Percentiles rank a stretch among this genome's conserved stretches.
Evolutionary conservation across 208 protist genomes (phyloP).

Genomic region (Herpetomonas muscarum): DNA sequence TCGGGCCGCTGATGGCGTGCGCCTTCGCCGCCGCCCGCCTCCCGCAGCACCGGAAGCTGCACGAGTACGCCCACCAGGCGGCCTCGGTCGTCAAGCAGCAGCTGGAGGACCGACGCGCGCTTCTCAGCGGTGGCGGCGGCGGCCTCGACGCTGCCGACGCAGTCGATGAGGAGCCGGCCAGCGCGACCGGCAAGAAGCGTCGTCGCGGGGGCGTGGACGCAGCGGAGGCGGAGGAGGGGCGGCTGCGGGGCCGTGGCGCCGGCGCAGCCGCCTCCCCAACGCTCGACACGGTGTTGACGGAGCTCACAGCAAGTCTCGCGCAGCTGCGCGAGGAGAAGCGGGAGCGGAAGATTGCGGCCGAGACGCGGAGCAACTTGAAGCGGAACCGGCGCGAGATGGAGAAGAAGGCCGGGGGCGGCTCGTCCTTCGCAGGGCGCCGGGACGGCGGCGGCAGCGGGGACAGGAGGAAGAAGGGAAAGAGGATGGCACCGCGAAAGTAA

Average conservation of each 20-base stretch:
- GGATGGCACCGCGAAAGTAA: constrained; percentile 3
- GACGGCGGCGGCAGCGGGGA: neutral
- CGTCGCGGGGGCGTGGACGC: neutral
- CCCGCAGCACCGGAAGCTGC: constrained; percentile 47
- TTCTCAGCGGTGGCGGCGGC: constrained; percentile 10
- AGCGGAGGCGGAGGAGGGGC: neutral
- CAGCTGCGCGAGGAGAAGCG: constrained; percentile 8
- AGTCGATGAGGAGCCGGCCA: neutral
- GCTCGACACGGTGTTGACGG: constrained; percentile 10
- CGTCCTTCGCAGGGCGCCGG: too few relatives aligned
- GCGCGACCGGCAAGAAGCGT: neutral
- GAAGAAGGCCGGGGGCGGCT: too few relatives aligned
- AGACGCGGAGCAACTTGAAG: constrained; percentile 10
- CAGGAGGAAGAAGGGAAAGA: constrained; percentile 5
- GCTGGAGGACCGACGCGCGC: constrained; percentile 54
- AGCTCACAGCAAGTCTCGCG: constrained; percentile 7
- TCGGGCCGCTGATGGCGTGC: constrained; percentile 47
- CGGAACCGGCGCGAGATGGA: constrained; percentile 19
- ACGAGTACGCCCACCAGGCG: constrained; percentile 50
- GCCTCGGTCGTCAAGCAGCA: constrained; percentile 60
- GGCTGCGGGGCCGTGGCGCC: neutral
- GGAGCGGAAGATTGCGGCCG: constrained; percentile 8
- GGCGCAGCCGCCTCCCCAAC: neutral
- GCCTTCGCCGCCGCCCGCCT: constrained; percentile 30
- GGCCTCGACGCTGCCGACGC: neutral